Conservation (phyloP, 352 stramenopile species). For the Phytophthora sojae region DNA sequence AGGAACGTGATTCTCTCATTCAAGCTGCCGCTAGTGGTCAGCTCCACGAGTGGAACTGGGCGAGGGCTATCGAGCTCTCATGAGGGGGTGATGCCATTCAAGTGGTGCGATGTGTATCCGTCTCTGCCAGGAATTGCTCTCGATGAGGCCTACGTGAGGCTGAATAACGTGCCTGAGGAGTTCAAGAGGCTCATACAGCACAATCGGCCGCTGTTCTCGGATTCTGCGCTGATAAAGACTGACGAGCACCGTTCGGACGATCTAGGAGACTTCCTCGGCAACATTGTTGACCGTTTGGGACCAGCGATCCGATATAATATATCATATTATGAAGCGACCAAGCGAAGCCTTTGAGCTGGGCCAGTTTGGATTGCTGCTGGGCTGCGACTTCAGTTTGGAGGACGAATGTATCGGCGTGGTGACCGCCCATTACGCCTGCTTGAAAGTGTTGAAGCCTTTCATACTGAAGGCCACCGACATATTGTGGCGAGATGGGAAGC, state of each 20-base stretch:
- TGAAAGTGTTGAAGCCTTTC: neutral
- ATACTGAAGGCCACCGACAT: neutral
- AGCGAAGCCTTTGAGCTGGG: neutral
- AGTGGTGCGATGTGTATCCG: neutral
- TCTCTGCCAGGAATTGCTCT: neutral
- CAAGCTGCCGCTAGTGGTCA: neutral
- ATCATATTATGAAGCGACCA: neutral
- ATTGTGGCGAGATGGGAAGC: neutral
- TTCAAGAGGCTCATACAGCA: neutral
- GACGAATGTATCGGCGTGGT: too few relatives aligned
- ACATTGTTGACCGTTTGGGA: neutral
- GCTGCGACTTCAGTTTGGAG: neutral
- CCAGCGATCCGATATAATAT: neutral
- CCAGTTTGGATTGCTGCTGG: neutral
- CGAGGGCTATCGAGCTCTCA: neutral
- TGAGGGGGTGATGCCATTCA: neutral
- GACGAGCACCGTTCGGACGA: neutral
- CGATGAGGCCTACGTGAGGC: neutral
- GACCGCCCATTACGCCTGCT: neutral
- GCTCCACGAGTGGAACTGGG: neutral
- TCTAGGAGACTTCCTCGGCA: neutral
- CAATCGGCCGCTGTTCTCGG: neutral
- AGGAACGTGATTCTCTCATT: neutral
- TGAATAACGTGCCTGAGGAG: neutral
- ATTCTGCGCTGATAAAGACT: neutral